These are phyloP conservation scores for Hyaloscypha bicolor DNA, from an alignment of 495 filamentous ascomycete genomes.

Conservation along the genomic window DNA sequence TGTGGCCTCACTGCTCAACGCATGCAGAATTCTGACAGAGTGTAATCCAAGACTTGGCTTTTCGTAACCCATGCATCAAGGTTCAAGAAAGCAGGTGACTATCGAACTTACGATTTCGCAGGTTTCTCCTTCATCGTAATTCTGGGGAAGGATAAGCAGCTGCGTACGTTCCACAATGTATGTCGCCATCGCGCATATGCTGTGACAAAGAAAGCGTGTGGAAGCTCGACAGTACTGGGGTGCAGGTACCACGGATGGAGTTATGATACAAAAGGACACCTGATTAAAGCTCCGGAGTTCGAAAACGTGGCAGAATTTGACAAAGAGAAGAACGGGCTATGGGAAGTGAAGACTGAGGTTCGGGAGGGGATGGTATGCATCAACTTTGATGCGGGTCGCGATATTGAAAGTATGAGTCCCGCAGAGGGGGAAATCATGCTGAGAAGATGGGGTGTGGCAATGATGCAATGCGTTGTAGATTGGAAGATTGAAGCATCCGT, in stretches of 20 bases:
- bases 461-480: conserved; percentile 39
- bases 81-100: conserved; percentile 52
- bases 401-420: conserved; percentile 24
- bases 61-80: conserved; percentile 49
- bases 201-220: conserved; percentile 49
- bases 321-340: conserved; percentile 54
- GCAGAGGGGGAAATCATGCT: conserved; percentile 8
- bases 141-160: conserved; percentile 48
- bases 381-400: conserved; percentile 42
- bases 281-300: conserved; percentile 61
- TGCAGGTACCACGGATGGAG: conserved; percentile 69
- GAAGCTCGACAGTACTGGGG: conserved; percentile 51
- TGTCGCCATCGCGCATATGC: conserved; percentile 61
- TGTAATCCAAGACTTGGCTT: conserved; percentile 45
- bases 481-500: conserved; percentile 43
- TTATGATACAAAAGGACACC: conserved; percentile 55
- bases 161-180: conserved; percentile 60
- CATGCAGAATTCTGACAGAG: conserved; percentile 4
- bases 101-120: conserved; percentile 46
- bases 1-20: conserved; percentile 7
- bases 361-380: conserved; percentile 45
- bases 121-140: conserved; percentile 52
- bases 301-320: conserved; percentile 57
- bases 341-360: conserved; percentile 43
- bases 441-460: conserved; percentile 19